Conservation (phyloP, 805 yeast species). For the Cephaloascus albidus region DNA sequence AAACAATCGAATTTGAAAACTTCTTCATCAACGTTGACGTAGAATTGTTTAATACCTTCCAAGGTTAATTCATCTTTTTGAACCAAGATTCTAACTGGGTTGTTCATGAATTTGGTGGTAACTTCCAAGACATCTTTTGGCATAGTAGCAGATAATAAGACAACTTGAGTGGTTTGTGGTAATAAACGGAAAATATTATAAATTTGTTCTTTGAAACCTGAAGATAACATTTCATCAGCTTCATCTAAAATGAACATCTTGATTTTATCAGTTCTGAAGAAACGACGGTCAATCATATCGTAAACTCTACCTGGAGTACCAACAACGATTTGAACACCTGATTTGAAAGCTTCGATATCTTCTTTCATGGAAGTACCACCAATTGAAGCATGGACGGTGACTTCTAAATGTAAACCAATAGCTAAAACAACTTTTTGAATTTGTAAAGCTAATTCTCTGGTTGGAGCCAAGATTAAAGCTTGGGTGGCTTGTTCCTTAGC, state of each 20-base stretch:
- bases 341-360: conserved; percentile 75
- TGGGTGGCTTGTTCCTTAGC: conserved; percentile 66
- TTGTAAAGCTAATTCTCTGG: conserved; percentile 95
- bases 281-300: conserved; percentile 90
- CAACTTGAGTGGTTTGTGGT: conserved; percentile 89
- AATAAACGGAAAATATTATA: conserved; percentile 85
- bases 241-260: conserved; percentile 96
- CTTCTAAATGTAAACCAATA: conserved; percentile 83
- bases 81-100: conserved; percentile 90
- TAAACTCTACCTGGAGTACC: conserved; percentile 98
- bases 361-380: conserved; percentile 92
- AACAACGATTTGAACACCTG: conserved; percentile 87
- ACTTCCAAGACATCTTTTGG: conserved; percentile 87
- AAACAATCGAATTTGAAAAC: conserved; percentile 91
- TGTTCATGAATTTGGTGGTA: conserved; percentile 87
- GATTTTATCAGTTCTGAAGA: conserved; percentile 70
- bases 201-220: conserved; percentile 93
- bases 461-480: conserved; percentile 93
- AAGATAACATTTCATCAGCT: conserved; percentile 92
- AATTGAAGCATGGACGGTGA: conserved; percentile 91
- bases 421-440: conserved; percentile 89
- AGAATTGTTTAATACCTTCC: conserved; percentile 93
- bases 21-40: conserved; percentile 84
- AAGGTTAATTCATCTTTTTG: conserved; percentile 92
- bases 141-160: conserved; percentile 90